These are phyloP conservation scores for Cephalotrichum gorgonifer DNA, from an alignment of 2,329 filamentous ascomycete genomes.

Conservation along the genomic window DNA sequence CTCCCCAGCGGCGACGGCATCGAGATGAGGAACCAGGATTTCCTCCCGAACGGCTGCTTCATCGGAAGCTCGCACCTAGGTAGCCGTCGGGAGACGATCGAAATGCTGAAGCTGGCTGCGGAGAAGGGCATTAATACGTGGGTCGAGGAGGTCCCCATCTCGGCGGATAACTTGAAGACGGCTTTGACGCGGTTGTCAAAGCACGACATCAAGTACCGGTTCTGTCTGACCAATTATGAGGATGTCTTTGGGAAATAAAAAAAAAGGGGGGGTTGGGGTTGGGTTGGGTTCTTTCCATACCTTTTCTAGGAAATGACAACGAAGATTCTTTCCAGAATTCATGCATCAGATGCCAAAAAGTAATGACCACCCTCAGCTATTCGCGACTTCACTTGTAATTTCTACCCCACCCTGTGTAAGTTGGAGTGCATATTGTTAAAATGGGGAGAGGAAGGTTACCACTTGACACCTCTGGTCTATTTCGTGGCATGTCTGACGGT, in stretches of 20 bases:
- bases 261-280: not conserved
- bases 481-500: not conserved
- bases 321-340: too few relatives aligned
- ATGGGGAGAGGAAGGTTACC: too few relatives aligned
- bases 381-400: too few relatives aligned
- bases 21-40: conserved; percentile 60
- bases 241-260: conserved; percentile 45
- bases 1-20: conserved; percentile 69
- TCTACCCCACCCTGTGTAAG: too few relatives aligned
- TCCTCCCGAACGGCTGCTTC: conserved; percentile 64
- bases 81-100: conserved; percentile 57
- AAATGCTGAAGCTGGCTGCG: conserved; percentile 62
- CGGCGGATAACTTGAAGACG: conserved; percentile 57
- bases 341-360: too few relatives aligned
- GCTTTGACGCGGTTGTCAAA: conserved; percentile 60
- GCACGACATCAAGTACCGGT: conserved; percentile 64
- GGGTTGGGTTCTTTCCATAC: not conserved
- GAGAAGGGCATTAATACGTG: conserved; percentile 60
- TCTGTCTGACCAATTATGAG: conserved; percentile 62
- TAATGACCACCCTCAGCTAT: too few relatives aligned
- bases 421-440: too few relatives aligned
- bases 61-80: conserved; percentile 65
- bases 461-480: too few relatives aligned
- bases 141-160: conserved; percentile 66
- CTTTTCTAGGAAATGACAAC: too few relatives aligned